Base-by-base conservation (phyloP, 345 rosid genomes). In the Xanthoceras sorbifolium region DNA sequence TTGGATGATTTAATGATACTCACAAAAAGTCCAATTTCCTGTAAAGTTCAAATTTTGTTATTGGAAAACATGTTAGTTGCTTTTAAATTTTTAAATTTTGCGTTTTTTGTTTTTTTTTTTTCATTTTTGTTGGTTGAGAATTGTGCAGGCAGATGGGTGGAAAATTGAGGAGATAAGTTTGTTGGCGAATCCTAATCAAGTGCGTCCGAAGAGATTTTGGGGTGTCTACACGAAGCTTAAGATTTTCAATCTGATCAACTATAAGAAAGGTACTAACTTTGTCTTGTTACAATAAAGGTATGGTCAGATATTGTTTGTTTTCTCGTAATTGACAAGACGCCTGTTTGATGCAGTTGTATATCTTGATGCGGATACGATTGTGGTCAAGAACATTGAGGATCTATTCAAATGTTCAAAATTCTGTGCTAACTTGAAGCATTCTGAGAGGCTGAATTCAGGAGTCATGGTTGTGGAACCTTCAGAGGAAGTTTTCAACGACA, bases 391-490 rank as follows among this genome's bases (percentile, higher is more conserved):
- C 88, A 92, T 95, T 68, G 98, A 93, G 76, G 93, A 89, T 85
- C 86, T 95, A 22, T 95, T 95, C 54, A 86, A 88, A 68, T 95
- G 98, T 71, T 65, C 80, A 1, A 95, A 93, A 77, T 95, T 95
- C 75, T 95, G 99, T 57, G 99, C 98, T 46, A 95, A 95, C 67
- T 81, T 93, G 86, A 95, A 95, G 89, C 99, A 93, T 69, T 95
- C 98, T 0, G 99, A 95, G 89, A 89, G 97, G 88, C 79, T 95
- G 52, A 95, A 95, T 84, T 92, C 99, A 55, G 99, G 98, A 77
- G 99, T 95, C 61, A 86, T 95, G 99, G 99, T 93, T 22, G 97
- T 93, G 80, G 99, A 93, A 79, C 99, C 99, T n/a, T 93, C 97
- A 18, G 86, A 80, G 79, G 77, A 85, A 10, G 36, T 95, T 75